These are phyloP conservation scores for Stipa capillata DNA, from an alignment of 176 grass and related monocot genomes.

Conservation along the genomic window DNA sequence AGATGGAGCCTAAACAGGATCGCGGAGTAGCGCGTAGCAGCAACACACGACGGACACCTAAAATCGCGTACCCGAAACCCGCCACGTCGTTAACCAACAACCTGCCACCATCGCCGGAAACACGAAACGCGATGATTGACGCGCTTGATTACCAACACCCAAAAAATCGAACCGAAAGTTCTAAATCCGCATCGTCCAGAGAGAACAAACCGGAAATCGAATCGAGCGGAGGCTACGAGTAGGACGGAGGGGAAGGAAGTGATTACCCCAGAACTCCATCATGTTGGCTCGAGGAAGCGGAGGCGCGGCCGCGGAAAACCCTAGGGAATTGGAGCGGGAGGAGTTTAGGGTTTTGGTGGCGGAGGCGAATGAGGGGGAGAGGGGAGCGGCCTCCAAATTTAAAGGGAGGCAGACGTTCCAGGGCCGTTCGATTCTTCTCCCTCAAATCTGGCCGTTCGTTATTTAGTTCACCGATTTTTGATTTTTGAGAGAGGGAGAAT, in stretches of 20 bases:
- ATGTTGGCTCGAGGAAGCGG: not conserved
- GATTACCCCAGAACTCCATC: slow-evolving; percentile 43
- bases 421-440: not conserved
- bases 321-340: not conserved
- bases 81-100: not conserved
- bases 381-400: not conserved
- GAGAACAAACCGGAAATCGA: not conserved
- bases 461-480: too few relatives aligned
- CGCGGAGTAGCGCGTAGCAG: too few relatives aligned
- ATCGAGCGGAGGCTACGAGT: not conserved
- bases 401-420: not conserved
- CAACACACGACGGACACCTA: not conserved
- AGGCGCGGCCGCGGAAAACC: not conserved
- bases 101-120: not conserved
- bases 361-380: not conserved
- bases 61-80: not conserved
- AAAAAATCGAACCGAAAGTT: not conserved
- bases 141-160: not conserved
- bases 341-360: slow-evolving; percentile 31
- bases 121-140: not conserved
- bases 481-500: too few relatives aligned
- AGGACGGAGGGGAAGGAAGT: not conserved
- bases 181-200: not conserved
- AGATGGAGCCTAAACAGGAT: not conserved
- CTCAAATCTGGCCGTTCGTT: not conserved